Percentiles rank a stretch among this genome's conserved stretches.
Conservation (phyloP, 2,329 filamentous ascomycete genomes). For the Arthrobotrys megalospora region DNA sequence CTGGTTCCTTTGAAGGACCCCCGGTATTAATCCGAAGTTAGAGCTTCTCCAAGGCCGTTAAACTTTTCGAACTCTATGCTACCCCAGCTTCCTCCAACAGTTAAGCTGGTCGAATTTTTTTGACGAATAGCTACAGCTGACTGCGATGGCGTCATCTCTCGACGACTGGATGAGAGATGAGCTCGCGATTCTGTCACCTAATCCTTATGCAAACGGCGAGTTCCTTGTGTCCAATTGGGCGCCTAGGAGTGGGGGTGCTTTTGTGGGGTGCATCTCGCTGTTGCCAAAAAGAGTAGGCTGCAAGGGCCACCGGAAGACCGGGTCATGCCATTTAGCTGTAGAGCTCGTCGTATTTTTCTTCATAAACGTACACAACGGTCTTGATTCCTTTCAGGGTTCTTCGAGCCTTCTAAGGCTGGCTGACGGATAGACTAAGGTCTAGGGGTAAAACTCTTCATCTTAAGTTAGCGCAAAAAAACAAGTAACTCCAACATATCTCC, state of each 20-base stretch:
- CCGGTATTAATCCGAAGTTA: constrained; percentile 37
- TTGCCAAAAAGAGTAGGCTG: constrained; percentile 15
- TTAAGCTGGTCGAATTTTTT: constrained; percentile 44
- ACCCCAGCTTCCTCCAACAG: constrained; percentile 33
- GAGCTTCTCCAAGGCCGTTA: constrained; percentile 25
- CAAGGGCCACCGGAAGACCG: constrained; percentile 22
- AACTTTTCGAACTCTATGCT: constrained; percentile 41
- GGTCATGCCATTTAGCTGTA: constrained; percentile 14
- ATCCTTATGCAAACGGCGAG: constrained; percentile 49
- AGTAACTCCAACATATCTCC: constrained; percentile 21
- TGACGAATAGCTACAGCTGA: constrained; percentile 1
- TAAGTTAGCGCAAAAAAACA: constrained; percentile 29
- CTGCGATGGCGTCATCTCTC: constrained; percentile 48
- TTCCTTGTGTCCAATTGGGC: constrained; percentile 40
- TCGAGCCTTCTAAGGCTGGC: constrained; percentile 16
- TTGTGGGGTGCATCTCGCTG: constrained; percentile 29
- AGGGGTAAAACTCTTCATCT: constrained; percentile 17
- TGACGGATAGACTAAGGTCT: constrained; percentile 18
- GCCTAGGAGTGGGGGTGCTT: constrained; percentile 27
- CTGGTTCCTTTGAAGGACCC: constrained; percentile 2
- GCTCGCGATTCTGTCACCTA: constrained; percentile 50
- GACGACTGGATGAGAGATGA: constrained; percentile 41
- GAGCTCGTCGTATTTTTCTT: constrained; percentile 40
- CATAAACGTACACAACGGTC: constrained; percentile 34
- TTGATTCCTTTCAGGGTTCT: constrained; percentile 16